These are phyloP conservation scores for Ogataea sp. DNA, from an alignment of 805 yeast genomes.

Conservation along the genomic window DNA sequence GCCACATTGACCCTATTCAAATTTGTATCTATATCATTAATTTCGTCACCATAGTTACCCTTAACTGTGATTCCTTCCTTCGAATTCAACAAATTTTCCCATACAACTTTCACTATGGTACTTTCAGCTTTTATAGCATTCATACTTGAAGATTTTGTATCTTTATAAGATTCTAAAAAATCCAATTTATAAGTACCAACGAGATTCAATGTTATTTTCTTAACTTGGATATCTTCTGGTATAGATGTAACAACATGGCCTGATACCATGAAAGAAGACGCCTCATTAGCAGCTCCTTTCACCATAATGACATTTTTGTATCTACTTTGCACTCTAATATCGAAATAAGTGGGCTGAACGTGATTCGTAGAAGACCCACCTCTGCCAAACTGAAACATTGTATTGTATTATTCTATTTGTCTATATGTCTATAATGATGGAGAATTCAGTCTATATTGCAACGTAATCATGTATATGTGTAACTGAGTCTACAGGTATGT, in stretches of 20 bases:
- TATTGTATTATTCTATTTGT: no score
- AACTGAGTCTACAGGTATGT: no score
- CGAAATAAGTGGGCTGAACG: constrained; percentile 11
- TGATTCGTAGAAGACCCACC: not conserved
- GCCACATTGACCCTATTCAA: constrained; percentile 3
- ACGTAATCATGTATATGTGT: no score
- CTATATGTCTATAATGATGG: no score
- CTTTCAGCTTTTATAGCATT: constrained; percentile 31
- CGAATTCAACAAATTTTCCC: constrained; percentile 38
- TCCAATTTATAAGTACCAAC: constrained; percentile 36
- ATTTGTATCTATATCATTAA: constrained; percentile 1
- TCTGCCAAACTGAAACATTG: constrained; percentile 1
- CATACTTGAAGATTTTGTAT: constrained; percentile 12
- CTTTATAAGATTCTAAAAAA: constrained; percentile 27
- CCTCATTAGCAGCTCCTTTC: constrained; percentile 36
- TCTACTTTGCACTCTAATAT: constrained; percentile 26
- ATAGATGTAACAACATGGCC: constrained; percentile 41
- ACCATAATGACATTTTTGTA: constrained; percentile 34
- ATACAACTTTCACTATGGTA: constrained; percentile 33
- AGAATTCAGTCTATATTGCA: no score
- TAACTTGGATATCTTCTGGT: constrained; percentile 33
- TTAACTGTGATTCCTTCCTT: constrained; percentile 29
- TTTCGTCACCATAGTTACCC: constrained; percentile 34
- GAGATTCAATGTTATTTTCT: constrained; percentile 29
- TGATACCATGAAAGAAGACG: constrained; percentile 32